phyloP scores from a whole-genome alignment of 208 protist genomes.

The Trypanosoma vivax region DNA sequence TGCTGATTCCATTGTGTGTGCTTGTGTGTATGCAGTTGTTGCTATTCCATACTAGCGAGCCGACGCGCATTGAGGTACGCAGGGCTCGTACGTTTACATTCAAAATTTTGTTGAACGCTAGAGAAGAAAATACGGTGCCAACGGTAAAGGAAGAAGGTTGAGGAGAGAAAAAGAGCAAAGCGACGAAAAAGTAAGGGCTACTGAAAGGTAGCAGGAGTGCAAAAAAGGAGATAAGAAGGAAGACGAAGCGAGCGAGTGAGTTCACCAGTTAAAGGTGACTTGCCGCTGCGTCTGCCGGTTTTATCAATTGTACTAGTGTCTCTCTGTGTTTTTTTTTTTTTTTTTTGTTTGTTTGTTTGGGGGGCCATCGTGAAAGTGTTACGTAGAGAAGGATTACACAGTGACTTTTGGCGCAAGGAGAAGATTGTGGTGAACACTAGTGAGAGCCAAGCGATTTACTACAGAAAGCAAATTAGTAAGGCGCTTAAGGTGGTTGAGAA shows the following conservation, averaged over 20 bases:
- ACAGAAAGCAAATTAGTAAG: no score
- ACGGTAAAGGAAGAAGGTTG: background rate
- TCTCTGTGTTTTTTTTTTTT: background rate
- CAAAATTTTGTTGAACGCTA: no score
- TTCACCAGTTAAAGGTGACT: background rate
- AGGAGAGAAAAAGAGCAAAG: background rate
- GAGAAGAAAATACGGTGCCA: background rate
- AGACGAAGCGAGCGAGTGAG: constrained; percentile 1
- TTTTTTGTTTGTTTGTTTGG: background rate
- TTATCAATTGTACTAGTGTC: background rate
- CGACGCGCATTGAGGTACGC: no score
- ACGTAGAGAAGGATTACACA: background rate
- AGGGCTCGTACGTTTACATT: no score
- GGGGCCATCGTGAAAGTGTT: background rate
- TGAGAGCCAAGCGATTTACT: no score
- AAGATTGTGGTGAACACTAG: no score
- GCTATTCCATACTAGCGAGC: background rate
- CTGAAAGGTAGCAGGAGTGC: background rate
- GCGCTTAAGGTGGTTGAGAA: no score
- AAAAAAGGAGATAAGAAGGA: background rate
- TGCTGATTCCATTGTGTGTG: background rate
- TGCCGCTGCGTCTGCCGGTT: background rate
- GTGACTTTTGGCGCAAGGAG: no score
- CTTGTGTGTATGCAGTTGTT: background rate
- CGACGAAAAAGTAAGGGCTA: background rate